Evolutionary conservation across 2,329 filamentous ascomycete species (phyloP).

Genomic region (Colletotrichum spaethianum): DNA sequence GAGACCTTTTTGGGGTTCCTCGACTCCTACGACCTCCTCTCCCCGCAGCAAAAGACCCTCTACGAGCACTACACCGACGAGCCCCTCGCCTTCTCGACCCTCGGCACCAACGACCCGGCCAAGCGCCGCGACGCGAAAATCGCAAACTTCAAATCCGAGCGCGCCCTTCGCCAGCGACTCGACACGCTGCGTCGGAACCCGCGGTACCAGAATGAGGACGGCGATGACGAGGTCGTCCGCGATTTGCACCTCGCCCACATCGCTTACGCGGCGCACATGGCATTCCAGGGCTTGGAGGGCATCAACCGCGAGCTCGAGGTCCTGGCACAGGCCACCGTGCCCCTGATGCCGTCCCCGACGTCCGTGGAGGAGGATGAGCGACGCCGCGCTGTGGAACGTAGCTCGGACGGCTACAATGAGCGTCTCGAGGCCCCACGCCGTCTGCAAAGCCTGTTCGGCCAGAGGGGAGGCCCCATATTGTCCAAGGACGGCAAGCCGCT

Average conservation of each 20-base stretch:
- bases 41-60: slow-evolving; percentile 74
- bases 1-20: slow-evolving; percentile 83
- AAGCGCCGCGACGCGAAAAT: slow-evolving; percentile 88
- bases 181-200: slow-evolving; percentile 67
- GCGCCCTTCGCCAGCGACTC: slow-evolving; percentile 86
- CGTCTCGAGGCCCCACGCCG: slow-evolving; percentile 78
- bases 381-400: slow-evolving; percentile 50
- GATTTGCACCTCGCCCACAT: slow-evolving; percentile 84
- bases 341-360: slow-evolving; percentile 59
- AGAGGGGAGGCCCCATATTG: slow-evolving; percentile 77
- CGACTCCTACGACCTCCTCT: slow-evolving; percentile 84
- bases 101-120: slow-evolving; percentile 70
- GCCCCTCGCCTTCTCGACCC: slow-evolving; percentile 80
- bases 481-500: slow-evolving; percentile 86
- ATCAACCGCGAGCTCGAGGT: slow-evolving; percentile 89
- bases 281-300: slow-evolving; percentile 90
- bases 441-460: slow-evolving; percentile 62
- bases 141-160: slow-evolving; percentile 86
- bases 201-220: slow-evolving; percentile 71
- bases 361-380: slow-evolving; percentile 63
- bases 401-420: slow-evolving; percentile 74
- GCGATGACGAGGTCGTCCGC: slow-evolving; percentile 88
- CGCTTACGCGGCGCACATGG: slow-evolving; percentile 79
- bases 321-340: slow-evolving; percentile 79
- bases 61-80: slow-evolving; percentile 82